Percentiles rank a stretch among this genome's conserved stretches.
phyloP scores from a whole-genome alignment of 495 filamentous ascomycete species.

The Darksidea phi region DNA sequence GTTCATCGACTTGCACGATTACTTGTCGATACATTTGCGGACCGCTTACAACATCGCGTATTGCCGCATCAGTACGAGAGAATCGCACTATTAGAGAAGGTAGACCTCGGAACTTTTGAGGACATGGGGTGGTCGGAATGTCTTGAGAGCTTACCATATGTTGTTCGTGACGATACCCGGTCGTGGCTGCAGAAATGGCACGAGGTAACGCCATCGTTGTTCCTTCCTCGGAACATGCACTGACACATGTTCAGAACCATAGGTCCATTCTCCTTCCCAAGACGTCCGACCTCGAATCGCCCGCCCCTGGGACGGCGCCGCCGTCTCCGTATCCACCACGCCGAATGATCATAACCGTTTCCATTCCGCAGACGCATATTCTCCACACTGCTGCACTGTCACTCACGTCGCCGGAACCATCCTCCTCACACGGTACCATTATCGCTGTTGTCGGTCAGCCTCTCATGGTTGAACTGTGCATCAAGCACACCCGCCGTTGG shows the following conservation, averaged over 20 bases:
- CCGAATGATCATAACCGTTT: slow-evolving; percentile 65
- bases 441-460: slow-evolving; percentile 65
- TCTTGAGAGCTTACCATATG: slow-evolving; percentile 35
- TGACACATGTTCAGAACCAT: slow-evolving; percentile 12
- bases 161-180: slow-evolving; percentile 23
- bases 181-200: slow-evolving; percentile 44
- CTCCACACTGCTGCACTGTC: slow-evolving; percentile 79
- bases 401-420: slow-evolving; percentile 43
- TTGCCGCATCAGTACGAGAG: slow-evolving; percentile 32
- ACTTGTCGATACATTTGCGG: slow-evolving; percentile 46
- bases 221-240: background rate
- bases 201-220: slow-evolving; percentile 20
- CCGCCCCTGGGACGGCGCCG: slow-evolving; percentile 7
- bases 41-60: slow-evolving; percentile 31
- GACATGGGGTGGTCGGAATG: slow-evolving; percentile 41
- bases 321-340: slow-evolving; percentile 15
- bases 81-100: slow-evolving; percentile 33
- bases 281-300: background rate
- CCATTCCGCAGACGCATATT: slow-evolving; percentile 80
- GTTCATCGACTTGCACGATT: slow-evolving; percentile 50
- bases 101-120: slow-evolving; percentile 36
- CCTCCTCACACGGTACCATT: slow-evolving; percentile 36
- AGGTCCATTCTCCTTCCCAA: slow-evolving; percentile 18
- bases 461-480: slow-evolving; percentile 65
- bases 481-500: slow-evolving; percentile 80